A percentile compares a stretch with the other conserved stretches of the same genome.
These are phyloP conservation scores for Epithemia pelagica DNA, from an alignment of 108 stramenopile genomes.

Conservation along the genomic window DNA sequence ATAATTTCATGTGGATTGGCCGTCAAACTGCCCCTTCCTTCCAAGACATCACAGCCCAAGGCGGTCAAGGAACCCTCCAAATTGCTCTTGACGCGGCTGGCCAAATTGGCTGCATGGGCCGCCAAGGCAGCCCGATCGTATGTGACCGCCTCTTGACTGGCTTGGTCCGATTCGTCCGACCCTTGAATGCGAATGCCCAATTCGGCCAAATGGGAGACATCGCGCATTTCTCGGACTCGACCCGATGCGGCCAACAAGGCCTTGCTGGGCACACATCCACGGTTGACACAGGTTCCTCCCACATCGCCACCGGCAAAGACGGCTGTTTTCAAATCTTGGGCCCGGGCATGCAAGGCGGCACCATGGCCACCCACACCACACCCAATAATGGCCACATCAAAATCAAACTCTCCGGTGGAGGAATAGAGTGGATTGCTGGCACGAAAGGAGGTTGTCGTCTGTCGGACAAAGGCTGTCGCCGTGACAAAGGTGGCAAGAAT, in stretches of 20 bases:
- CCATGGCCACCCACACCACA: conserved; percentile 99
- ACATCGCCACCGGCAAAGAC: conserved; percentile 92
- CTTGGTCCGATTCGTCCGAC: too few relatives aligned
- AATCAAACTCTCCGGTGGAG: conserved; percentile 34
- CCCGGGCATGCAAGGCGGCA: conserved; percentile 93
- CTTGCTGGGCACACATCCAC: conserved; percentile 98
- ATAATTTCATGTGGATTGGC: conserved; percentile 83
- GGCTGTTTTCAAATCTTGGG: conserved; percentile 86
- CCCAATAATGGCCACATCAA: conserved; percentile 89
- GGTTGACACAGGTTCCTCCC: conserved; percentile 97
- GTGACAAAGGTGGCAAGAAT: not conserved
- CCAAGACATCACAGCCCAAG: conserved; percentile 85
- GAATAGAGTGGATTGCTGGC: not conserved
- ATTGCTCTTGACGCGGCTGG: conserved; percentile 87
- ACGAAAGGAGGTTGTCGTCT: not conserved
- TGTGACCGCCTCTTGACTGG: conserved; percentile 43
- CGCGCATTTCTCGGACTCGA: conserved; percentile 90
- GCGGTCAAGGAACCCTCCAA: conserved; percentile 83
- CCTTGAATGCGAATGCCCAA: conserved; percentile 85
- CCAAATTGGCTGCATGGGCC: conserved; percentile 92
- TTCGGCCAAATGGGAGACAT: conserved; percentile 54
- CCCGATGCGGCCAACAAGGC: conserved; percentile 95
- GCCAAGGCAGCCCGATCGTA: conserved; percentile 91
- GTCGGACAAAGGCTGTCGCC: not conserved
- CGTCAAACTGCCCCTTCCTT: conserved; percentile 74